Evolutionary conservation across 2,329 filamentous ascomycete species (phyloP).

Genomic region (Pseudogymnoascus sp.): DNA sequence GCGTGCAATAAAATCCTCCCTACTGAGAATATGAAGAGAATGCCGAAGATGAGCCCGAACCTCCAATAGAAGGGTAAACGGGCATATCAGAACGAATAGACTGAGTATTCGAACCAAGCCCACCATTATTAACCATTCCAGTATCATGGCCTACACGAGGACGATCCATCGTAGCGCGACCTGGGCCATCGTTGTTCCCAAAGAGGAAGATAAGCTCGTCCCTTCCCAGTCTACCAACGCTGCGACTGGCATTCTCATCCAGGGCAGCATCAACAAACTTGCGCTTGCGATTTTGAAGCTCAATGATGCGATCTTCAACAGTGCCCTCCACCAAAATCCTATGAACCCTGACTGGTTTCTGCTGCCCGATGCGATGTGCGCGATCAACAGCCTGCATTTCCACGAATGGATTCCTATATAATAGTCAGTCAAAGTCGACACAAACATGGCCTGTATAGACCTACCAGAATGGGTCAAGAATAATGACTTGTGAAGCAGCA

Average conservation of each 20-base stretch:
- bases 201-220: constrained; percentile 66
- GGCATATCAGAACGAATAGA: not conserved
- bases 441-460: not conserved
- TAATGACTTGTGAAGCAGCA: constrained; percentile 74
- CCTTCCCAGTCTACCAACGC: constrained; percentile 56
- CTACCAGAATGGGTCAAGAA: constrained; percentile 84
- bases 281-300: constrained; percentile 70
- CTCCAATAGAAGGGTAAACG: not conserved
- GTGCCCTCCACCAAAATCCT: constrained; percentile 68
- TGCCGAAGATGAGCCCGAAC: not conserved
- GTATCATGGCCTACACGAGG: not conserved
- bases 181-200: not conserved
- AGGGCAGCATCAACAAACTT: constrained; percentile 69
- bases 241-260: constrained; percentile 62
- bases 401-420: constrained; percentile 62
- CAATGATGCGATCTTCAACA: constrained; percentile 79
- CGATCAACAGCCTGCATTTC: constrained; percentile 90
- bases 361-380: constrained; percentile 80
- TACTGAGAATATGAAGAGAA: not conserved
- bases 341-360: constrained; percentile 65
- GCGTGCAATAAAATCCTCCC: not conserved
- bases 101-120: not conserved
- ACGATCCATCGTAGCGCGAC: not conserved
- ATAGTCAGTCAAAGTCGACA: not conserved
- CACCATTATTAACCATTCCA: not conserved